Evolutionary conservation across 2,329 filamentous ascomycete species (phyloP), one percentile per base, ranked within the genome.

Genomic region (Cercospora sp.): DNA sequence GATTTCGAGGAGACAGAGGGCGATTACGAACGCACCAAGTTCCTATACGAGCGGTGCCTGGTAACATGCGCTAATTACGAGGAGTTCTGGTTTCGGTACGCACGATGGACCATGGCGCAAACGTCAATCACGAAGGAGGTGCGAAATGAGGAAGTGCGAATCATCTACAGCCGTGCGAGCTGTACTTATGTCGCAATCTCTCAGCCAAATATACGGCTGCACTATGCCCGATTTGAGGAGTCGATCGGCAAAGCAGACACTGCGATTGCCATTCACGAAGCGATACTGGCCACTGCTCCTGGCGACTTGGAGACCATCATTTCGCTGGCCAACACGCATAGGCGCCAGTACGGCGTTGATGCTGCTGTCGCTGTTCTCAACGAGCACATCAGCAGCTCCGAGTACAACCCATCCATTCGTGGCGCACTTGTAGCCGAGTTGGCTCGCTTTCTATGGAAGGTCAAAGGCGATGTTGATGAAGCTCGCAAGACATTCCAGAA

Each of bases 11-110:
- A 99, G 81, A 82, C 86, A 0, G 91, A 97, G 79, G 93, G 91
- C 63, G 88, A 94, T 71, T 92, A 89, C 72, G 81, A 85, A 13
- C 88, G 95, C 68, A 90, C 86, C 57, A 87, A 91, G 5, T 95
- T 95, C 76, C 82, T 99, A 34, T 98, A 99, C 78, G 95, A 99
- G 82, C 90, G 95, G 62, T 98, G 94, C 75, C 81, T 99, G 63
- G 92, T 97, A 40, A 94, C 93, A 0, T 96, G 92, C 76, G 94
- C 95, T 16, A 91, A 96, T 73, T 97, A 99, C 77, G 94, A 98
- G 61, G 94, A 98, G 77, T 97, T 98, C 80, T 99, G 95, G 95
- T 89, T 97, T 75, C 91, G 95, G n/a, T 99, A 97, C 80, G 92
- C 91, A 16, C 86, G 94, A 49, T 99, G 95, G 95, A 97, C 97